Base-by-base conservation (phyloP, 106 monocot genomes). In the Apostasia ramifera region DNA sequence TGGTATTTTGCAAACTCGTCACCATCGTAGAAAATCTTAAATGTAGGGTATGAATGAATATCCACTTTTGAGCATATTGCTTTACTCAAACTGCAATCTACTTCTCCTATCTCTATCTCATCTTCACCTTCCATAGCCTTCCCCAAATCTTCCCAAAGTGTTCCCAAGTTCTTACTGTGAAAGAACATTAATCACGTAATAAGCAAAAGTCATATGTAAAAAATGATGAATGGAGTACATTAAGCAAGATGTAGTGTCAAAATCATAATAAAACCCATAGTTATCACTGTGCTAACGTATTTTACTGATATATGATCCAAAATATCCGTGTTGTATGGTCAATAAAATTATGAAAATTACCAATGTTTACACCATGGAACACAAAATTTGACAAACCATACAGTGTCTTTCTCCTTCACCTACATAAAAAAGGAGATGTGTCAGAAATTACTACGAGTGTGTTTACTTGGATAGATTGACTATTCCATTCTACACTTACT, bases 361-460 rank as follows among this genome's bases (percentile, higher is more conserved):
- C 98, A 98, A 66, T 93, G 71, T 78, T 93, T 98, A 80, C 98
- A 98, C 98, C 92, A 98, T 3, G 98, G 98, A 60, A 98, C 98
- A 67, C 98, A 98, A 60, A 98, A 93, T 57, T 87, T 38, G 73
- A 98, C 93, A 77, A 98, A 93, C 98, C 98, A 98, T 7, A 90
- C 68, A 0, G 90, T 93, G 61, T 90, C 92, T 78, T 93, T 93
- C 79, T 98, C 90, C 81, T 98, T 98, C 3, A 93, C 73, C 95
- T 91, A 43, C 69, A 78, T n/a, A 64, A 73, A 43, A 56, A 37
- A 81, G 39, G 48, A 66, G 26, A 26, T 26, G 26, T 26, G 26
- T 26, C 26, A 26, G 26, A 26, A 26, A 26, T 26, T 26, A 26
- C 26, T 26, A 26, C 26, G 26, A 26, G 26, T 26, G 26, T 26